These are phyloP conservation scores for Neurospora sp. DNA, from an alignment of 495 filamentous ascomycete species.

Conservation along the genomic window DNA sequence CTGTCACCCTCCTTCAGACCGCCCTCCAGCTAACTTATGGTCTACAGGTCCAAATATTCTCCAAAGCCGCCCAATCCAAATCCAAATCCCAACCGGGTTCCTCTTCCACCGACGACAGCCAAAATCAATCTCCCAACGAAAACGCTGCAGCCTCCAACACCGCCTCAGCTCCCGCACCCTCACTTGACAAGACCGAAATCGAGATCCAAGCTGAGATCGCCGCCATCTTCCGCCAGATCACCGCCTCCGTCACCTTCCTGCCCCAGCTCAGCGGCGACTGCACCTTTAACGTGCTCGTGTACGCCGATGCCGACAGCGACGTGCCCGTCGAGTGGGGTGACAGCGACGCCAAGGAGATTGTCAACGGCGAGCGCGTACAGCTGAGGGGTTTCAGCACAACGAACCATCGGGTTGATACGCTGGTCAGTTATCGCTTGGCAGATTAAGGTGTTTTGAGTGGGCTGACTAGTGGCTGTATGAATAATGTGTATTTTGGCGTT, in stretches of 20 bases:
- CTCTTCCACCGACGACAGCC: slow-evolving; percentile 24
- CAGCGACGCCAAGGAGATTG: slow-evolving; percentile 95
- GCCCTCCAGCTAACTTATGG: background rate
- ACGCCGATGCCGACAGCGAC: slow-evolving; percentile 92
- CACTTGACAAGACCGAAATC: slow-evolving; percentile 68
- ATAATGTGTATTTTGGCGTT: background rate
- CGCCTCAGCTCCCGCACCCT: slow-evolving; percentile 19
- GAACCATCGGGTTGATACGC: slow-evolving; percentile 83
- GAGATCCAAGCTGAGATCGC: slow-evolving; percentile 95
- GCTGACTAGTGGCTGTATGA: background rate
- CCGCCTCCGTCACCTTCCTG: slow-evolving; percentile 92
- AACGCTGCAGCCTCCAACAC: slow-evolving; percentile 34
- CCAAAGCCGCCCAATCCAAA: slow-evolving; percentile 37
- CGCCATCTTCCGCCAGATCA: slow-evolving; percentile 93
- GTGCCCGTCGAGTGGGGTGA: slow-evolving; percentile 98
- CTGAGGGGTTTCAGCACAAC: slow-evolving; percentile 91
- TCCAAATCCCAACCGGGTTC: slow-evolving; percentile 24
- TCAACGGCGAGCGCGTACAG: slow-evolving; percentile 90
- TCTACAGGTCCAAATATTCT: slow-evolving; percentile 56
- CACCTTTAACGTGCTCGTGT: slow-evolving; percentile 97
- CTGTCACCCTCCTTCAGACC: background rate
- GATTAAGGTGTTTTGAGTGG: slow-evolving; percentile 22
- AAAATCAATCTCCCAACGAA: background rate
- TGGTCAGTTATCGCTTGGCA: slow-evolving; percentile 75
- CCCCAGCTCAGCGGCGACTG: slow-evolving; percentile 87